Evolutionary conservation across 2,329 filamentous ascomycete species (phyloP), one percentile per base, ranked within the genome.

Genomic region (Magnaporthales sp.): DNA sequence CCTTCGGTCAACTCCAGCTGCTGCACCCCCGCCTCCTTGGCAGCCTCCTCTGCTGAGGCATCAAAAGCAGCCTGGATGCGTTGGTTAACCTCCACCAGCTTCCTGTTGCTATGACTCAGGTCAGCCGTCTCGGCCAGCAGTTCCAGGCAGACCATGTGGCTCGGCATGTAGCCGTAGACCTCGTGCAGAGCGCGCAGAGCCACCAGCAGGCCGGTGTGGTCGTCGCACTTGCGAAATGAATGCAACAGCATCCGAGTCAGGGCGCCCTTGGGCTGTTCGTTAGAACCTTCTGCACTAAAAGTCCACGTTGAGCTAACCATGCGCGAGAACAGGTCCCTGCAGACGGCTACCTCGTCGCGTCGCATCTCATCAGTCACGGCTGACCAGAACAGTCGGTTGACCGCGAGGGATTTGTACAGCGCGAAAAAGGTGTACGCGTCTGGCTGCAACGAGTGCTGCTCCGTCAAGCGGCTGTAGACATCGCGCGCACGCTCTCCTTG

Each of bases 381-480:
- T 24, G 30, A 15, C 67, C 66, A 67, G n/a, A 73, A 75, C 19
- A 81, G 74, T 4, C 82, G 80, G 74, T 86, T 86, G 70, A 83
- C 75, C 4, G 78, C 78, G 30, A 87, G 77, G 10, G 83, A 80
- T 74, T 84, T 84, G 87, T 89, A 92, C 15, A 92, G 83, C 19
- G 85, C 84, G 68, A 86, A 83, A 73, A 89, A 92, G 1, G 89
- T 91, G 75, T 89, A 85, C 0, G 88, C 80, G 70, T 92, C 89
- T 0, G 89, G 89, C 64, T 79, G 76, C 56, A 90, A 61, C 13
- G 24, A 74, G 32, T 76, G 78, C 29, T 81, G 76, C 10, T 75
- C 70, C 31, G 84, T 82, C 73, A 91, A 82, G 22, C 77, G 75
- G 10, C 77, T 74, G 74, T 88, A 91, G 31, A 88, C 80, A 2